Base-by-base conservation (phyloP, 148 eudicot species). In the Fagopyrum tataricum region DNA sequence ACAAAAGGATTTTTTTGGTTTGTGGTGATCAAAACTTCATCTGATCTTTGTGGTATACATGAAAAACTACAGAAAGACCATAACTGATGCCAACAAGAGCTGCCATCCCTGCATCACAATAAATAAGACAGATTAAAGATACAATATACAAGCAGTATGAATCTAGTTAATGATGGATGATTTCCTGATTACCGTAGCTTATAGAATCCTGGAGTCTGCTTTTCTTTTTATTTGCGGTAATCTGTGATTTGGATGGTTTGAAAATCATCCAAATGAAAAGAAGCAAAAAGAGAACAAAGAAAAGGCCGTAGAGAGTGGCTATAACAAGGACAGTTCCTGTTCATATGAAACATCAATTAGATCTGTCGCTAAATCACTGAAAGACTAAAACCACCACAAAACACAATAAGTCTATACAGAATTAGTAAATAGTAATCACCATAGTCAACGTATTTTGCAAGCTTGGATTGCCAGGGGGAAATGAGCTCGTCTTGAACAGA, bases 41-140 rank as follows among this genome's bases (percentile, higher is more conserved):
- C 59, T 84, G 86, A 23, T 59, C 31, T 67, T 75, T 71, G 42
- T 79, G 85, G 77, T 70, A 83, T 67, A 77, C 4, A 37, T 86
- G 79, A 80, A 86, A 90, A 67, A 72, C 64, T 37, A 82, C 48
- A 67, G 88, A 81, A 49, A 86, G 74, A 44, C 95, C 85, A 74
- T 74, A 86, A 11, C 85, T 80, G 73, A 80, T 24, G 1, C 76
- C 81, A 81, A 80, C 87, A 77, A 86, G 61, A 14, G 76, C 40
- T 15, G 83, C 68, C 90, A 79, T 85, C n/a, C 90, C 91, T 90
- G 81, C 70, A 73, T 44, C 0, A 53, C 31, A 14, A 26, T 55
- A n/a, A 14, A 26, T 24, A 9, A 59, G 5, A 23, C 2, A 39
- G 46, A 40, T n/a, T 53, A 9, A 9, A 2, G 46, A 67, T 15